Conservation (phyloP, 2,329 filamentous ascomycete genomes). For the Colletotrichum cuscutae region DNA sequence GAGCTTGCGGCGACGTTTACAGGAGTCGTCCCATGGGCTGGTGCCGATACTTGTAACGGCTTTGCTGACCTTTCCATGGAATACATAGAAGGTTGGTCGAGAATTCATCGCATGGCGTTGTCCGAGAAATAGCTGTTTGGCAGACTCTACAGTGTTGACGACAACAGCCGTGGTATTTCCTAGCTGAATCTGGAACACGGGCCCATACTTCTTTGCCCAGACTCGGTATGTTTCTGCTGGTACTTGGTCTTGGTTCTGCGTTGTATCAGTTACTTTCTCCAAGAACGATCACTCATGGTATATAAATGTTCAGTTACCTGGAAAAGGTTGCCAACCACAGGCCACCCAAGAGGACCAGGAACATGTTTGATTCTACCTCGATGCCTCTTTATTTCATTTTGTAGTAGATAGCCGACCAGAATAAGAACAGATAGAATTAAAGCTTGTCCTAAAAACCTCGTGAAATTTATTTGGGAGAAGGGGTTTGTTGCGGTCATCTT, state of each 20-base stretch:
- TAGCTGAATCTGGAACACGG: slow-evolving; percentile 46
- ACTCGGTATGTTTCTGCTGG: slow-evolving; percentile 40
- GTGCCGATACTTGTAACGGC: slow-evolving; percentile 65
- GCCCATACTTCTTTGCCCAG: slow-evolving; percentile 43
- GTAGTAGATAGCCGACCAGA: neutral
- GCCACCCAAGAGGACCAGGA: slow-evolving; percentile 31
- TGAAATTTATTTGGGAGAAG: too few species aligned
- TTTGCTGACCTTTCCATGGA: slow-evolving; percentile 65
- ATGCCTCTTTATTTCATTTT: slow-evolving; percentile 27
- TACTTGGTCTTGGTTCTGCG: neutral
- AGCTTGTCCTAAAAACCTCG: neutral
- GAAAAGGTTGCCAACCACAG: slow-evolving; percentile 30
- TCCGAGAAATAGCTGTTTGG: slow-evolving; percentile 72
- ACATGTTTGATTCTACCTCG: slow-evolving; percentile 17
- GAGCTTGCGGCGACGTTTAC: slow-evolving; percentile 72
- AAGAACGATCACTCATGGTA: neutral
- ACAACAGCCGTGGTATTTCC: slow-evolving; percentile 69
- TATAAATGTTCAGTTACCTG: neutral
- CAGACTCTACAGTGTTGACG: slow-evolving; percentile 73
- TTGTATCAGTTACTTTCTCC: neutral
- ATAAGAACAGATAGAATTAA: neutral
- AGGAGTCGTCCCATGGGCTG: slow-evolving; percentile 75
- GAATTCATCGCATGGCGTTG: slow-evolving; percentile 74
- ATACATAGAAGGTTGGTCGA: slow-evolving; percentile 71
- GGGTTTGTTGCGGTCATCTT: neutral